phyloP scores from a whole-genome alignment of 495 filamentous ascomycete species.

The Tetracladium setigerum region DNA sequence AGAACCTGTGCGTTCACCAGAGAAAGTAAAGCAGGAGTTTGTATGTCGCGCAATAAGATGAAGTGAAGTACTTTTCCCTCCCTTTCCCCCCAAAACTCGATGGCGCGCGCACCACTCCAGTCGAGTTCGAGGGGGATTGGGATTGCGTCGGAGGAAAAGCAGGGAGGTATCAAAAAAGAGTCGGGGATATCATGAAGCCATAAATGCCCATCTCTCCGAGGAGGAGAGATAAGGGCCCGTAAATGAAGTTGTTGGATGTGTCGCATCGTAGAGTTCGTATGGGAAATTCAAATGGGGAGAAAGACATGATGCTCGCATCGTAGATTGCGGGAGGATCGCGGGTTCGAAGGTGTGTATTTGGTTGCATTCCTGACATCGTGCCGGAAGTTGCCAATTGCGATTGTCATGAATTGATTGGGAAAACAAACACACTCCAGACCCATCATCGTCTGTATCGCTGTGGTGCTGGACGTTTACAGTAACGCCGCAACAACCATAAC shows the following conservation, averaged over 20 bases:
- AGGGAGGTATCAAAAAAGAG: too few species aligned
- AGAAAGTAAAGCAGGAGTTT: too few species aligned
- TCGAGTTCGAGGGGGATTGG: too few species aligned
- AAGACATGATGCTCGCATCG: slow-evolving; percentile 35
- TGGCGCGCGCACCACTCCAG: too few species aligned
- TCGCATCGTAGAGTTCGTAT: slow-evolving; percentile 17
- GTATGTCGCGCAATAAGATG: too few species aligned
- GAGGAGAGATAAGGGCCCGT: slow-evolving; percentile 13
- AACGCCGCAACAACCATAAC: slow-evolving; percentile 38
- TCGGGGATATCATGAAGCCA: slow-evolving; percentile 9
- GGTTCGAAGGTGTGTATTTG: not conserved
- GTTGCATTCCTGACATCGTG: not conserved
- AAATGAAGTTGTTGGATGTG: slow-evolving; percentile 17
- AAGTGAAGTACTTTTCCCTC: too few species aligned
- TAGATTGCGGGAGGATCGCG: slow-evolving; percentile 25
- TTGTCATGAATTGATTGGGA: not conserved
- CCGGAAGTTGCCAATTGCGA: not conserved
- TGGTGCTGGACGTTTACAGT: slow-evolving; percentile 24
- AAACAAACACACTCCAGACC: not conserved
- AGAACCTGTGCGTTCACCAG: too few species aligned
- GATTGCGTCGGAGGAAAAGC: too few species aligned
- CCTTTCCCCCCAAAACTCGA: too few species aligned
- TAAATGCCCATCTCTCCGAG: slow-evolving; percentile 14
- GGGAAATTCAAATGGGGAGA: not conserved
- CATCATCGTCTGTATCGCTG: not conserved